A percentile compares a stretch with the other conserved stretches of the same genome.
Conservation (phyloP, 202 grass and related monocot species). For the Zizania palustris region DNA sequence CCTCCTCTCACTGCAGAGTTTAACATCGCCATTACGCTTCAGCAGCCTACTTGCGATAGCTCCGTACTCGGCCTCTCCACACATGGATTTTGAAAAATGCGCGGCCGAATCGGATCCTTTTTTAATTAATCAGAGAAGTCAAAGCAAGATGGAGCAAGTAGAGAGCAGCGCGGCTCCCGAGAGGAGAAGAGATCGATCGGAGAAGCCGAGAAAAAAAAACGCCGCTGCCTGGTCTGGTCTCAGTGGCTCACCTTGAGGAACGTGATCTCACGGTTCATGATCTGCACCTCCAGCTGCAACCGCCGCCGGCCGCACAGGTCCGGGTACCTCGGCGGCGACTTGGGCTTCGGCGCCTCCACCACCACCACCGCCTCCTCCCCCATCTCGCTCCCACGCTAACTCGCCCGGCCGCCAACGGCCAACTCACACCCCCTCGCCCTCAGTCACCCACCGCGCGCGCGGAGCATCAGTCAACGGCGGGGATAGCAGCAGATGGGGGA, state of each 20-base stretch:
- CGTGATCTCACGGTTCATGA: constrained; percentile 85
- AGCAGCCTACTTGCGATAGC: neutral
- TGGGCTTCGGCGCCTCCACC: constrained; percentile 63
- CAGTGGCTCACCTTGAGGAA: constrained; percentile 73
- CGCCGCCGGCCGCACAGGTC: constrained; percentile 85
- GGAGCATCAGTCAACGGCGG: neutral
- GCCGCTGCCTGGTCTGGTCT: too few relatives aligned
- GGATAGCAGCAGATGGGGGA: neutral
- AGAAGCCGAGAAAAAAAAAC: neutral
- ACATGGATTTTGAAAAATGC: neutral
- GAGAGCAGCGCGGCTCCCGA: constrained; percentile 3
- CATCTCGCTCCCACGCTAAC: constrained; percentile 4
- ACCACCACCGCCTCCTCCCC: constrained; percentile 34
- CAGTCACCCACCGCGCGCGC: neutral
- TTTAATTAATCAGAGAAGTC: constrained; percentile 35
- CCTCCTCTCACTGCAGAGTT: neutral
- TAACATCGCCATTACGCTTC: neutral
- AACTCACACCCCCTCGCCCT: neutral
- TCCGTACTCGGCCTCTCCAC: neutral
- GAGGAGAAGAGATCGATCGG: neutral
- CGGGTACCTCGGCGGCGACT: constrained; percentile 93
- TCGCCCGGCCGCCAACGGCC: too few relatives aligned
- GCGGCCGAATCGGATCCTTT: constrained; percentile 51
- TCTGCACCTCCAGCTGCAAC: constrained; percentile 88
- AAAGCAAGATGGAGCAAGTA: neutral